Percentiles rank a stretch among this genome's conserved stretches.
Evolutionary conservation across 352 stramenopile species (phyloP).

Genomic region (Plasmopara viticola): DNA sequence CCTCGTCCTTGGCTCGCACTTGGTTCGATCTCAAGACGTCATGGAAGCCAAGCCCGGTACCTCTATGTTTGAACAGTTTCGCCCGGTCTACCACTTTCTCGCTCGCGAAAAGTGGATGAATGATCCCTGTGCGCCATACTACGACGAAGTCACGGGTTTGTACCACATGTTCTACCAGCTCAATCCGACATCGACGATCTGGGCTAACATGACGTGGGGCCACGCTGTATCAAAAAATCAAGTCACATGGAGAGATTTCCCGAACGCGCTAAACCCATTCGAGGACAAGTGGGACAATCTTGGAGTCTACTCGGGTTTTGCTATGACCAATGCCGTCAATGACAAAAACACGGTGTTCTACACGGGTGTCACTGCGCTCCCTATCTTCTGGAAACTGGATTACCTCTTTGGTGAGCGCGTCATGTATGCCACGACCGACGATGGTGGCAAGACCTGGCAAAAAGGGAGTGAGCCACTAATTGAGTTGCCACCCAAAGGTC

Average conservation of each 20-base stretch:
- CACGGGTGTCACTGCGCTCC: slow-evolving; percentile 42
- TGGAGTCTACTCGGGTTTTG: slow-evolving; percentile 69
- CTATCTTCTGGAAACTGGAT: slow-evolving; percentile 41
- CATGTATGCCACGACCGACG: slow-evolving; percentile 49
- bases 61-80: slow-evolving; percentile 46
- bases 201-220: slow-evolving; percentile 75
- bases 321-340: slow-evolving; percentile 46
- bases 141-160: slow-evolving; percentile 42
- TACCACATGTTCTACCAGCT: slow-evolving; percentile 83
- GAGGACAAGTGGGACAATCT: slow-evolving; percentile 62
- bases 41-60: slow-evolving; percentile 29
- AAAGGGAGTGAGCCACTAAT: slow-evolving; percentile 47
- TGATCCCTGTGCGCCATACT: slow-evolving; percentile 74
- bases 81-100: slow-evolving; percentile 57
- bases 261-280: slow-evolving; percentile 41
- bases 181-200: slow-evolving; percentile 52
- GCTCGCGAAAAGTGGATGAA: slow-evolving; percentile 80
- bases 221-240: slow-evolving; percentile 69
- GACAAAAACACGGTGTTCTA: slow-evolving; percentile 68
- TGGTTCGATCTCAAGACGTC: slow-evolving; percentile 3
- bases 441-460: slow-evolving; percentile 56
- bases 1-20: not conserved
- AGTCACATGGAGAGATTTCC: slow-evolving; percentile 67
- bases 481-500: slow-evolving; percentile 32
- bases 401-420: slow-evolving; percentile 70